Conservation (phyloP, 106 monocot genomes). For the Ottelia alismoides region DNA sequence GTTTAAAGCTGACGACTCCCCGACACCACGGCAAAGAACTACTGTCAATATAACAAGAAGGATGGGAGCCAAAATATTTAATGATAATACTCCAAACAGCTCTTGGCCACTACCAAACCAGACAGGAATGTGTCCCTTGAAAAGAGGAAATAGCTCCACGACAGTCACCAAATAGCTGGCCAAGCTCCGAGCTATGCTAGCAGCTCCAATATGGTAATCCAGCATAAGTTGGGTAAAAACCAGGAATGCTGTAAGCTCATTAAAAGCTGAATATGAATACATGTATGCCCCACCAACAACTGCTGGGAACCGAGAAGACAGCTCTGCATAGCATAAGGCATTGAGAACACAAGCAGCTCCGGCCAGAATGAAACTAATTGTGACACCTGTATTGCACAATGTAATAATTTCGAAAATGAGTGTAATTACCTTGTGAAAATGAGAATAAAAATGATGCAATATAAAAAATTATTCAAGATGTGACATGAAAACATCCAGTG, state of each 20-base stretch:
- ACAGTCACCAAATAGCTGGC: constrained; percentile 74
- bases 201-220: constrained; percentile 95
- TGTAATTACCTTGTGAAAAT: no score
- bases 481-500: no score
- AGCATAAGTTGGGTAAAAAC: constrained; percentile 94
- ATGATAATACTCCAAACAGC: constrained; percentile 79
- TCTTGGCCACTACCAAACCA: constrained; percentile 91
- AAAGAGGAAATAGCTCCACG: constrained; percentile 68
- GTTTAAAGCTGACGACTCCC: constrained; percentile 76
- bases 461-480: no score
- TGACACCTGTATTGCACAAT: constrained; percentile 87
- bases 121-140: constrained; percentile 68
- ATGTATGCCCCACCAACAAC: constrained; percentile 97
- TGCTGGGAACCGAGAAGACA: constrained; percentile 85
- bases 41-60: constrained; percentile 54
- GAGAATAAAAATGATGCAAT: no score
- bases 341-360: constrained; percentile 81
- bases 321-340: constrained; percentile 95
- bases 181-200: constrained; percentile 94
- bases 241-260: constrained; percentile 87
- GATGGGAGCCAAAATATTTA: constrained; percentile 84
- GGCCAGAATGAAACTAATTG: constrained; percentile 88
- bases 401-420: no score
- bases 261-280: constrained; percentile 87
- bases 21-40: constrained; percentile 85